These are phyloP conservation scores for Alternaria incomplexa DNA, from an alignment of 2,329 filamentous ascomycete species.

Conservation along the genomic window DNA sequence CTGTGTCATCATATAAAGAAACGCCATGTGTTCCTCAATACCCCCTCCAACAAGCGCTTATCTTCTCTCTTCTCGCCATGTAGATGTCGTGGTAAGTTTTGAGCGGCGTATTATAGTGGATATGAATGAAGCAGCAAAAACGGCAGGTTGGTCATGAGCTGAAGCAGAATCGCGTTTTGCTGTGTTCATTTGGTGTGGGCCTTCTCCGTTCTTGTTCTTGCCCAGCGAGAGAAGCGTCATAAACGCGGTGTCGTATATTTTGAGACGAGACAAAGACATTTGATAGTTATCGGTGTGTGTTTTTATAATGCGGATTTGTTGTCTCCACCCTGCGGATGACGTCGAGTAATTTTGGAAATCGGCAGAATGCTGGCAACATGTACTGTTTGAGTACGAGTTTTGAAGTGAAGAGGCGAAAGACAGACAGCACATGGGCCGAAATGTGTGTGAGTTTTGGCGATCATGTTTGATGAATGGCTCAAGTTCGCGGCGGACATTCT, in stretches of 20 bases:
- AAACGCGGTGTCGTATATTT: fast-evolving
- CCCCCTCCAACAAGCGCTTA: fast-evolving
- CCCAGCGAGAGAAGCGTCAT: not conserved
- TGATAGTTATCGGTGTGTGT: no score
- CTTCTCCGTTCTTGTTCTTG: not conserved
- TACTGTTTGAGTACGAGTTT: no score
- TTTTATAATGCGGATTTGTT: not conserved
- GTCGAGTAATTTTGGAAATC: no score
- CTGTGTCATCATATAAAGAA: not conserved
- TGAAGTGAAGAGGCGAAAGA: not conserved
- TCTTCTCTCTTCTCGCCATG: not conserved
- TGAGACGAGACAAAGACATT: not conserved
- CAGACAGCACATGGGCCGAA: not conserved
- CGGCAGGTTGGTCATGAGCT: not conserved
- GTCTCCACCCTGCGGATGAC: no score
- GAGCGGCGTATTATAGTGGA: not conserved
- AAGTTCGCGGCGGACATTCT: not conserved
- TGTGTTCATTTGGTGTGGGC: no score
- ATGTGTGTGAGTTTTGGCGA: no score
- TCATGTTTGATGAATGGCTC: no score
- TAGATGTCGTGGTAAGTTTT: not conserved
- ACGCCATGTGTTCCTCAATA: not conserved
- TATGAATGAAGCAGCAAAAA: not conserved
- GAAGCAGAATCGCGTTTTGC: not conserved
- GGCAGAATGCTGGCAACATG: no score